Conservation (phyloP, 805 yeast genomes). For the Barnettozyma vustinii region DNA sequence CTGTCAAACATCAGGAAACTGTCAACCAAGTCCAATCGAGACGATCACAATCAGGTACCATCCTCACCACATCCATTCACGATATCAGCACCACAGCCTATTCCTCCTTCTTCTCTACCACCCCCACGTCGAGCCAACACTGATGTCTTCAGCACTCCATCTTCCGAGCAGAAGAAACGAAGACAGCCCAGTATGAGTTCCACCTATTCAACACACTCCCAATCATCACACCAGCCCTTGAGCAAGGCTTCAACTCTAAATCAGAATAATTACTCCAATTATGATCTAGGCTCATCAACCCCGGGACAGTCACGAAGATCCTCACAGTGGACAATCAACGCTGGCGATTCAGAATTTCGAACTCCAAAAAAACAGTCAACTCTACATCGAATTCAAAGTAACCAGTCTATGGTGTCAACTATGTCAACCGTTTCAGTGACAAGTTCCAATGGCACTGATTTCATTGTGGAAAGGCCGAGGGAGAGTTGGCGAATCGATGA, state of each 20-base stretch:
- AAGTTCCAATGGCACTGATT: slow-evolving; percentile 10
- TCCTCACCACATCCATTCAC: slow-evolving; percentile 3
- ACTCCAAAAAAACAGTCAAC: slow-evolving; percentile 19
- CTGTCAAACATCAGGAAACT: slow-evolving; percentile 25
- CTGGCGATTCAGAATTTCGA: slow-evolving; percentile 13
- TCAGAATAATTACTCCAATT: slow-evolving; percentile 15
- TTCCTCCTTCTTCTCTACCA: neutral
- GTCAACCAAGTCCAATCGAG: slow-evolving; percentile 14
- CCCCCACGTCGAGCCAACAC: slow-evolving; percentile 4
- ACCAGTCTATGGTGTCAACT: slow-evolving; percentile 10
- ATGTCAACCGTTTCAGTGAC: slow-evolving; percentile 8
- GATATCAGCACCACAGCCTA: slow-evolving; percentile 21
- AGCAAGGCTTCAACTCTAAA: slow-evolving; percentile 24
- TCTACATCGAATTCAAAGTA: slow-evolving; percentile 23
- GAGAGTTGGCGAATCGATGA: slow-evolving; percentile 63
- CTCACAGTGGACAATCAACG: slow-evolving; percentile 19
- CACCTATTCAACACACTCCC: slow-evolving; percentile 20
- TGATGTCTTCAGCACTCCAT: neutral
- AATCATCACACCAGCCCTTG: slow-evolving; percentile 22
- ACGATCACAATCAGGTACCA: slow-evolving; percentile 8
- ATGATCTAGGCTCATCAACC: slow-evolving; percentile 21
- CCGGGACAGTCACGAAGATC: slow-evolving; percentile 26
- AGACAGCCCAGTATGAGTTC: slow-evolving; percentile 25
- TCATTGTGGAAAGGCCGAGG: slow-evolving; percentile 56
- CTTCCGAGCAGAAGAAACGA: slow-evolving; percentile 10